These are phyloP conservation scores for Eucalyptus marginata DNA, from an alignment of 345 rosid species.

Conservation along the genomic window DNA sequence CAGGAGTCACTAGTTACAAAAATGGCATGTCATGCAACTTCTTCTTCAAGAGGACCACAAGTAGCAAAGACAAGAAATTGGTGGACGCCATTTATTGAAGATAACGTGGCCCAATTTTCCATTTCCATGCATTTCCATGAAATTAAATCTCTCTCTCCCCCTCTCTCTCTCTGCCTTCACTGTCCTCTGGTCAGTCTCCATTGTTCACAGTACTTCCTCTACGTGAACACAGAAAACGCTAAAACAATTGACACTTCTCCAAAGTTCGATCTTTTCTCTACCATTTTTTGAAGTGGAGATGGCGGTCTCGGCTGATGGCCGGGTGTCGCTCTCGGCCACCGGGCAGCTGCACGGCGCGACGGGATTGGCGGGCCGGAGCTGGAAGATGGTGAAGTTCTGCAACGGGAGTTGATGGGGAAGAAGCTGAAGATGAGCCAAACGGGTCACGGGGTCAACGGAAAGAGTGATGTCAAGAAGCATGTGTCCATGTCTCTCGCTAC, in stretches of 20 bases:
- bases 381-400: slow-evolving; percentile 15
- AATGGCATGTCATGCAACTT: neutral
- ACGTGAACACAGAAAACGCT: neutral
- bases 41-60: neutral
- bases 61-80: slow-evolving; percentile 11
- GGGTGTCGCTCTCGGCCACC: slow-evolving; percentile 43
- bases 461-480: neutral
- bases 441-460: neutral
- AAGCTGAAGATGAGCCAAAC: slow-evolving; percentile 24
- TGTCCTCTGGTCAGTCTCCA: neutral
- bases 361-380: slow-evolving; percentile 17
- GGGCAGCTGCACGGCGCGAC: slow-evolving; percentile 19
- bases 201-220: neutral
- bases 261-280: slow-evolving; percentile 1
- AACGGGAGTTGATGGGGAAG: slow-evolving; percentile 76
- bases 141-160: slow-evolving; percentile 2
- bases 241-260: neutral
- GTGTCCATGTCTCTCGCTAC: slow-evolving; percentile 46
- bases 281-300: slow-evolving; percentile 1
- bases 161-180: neutral
- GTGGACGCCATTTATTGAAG: slow-evolving; percentile 57
- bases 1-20: neutral
- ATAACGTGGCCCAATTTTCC: slow-evolving; percentile 54
- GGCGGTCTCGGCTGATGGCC: slow-evolving; percentile 54
- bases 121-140: slow-evolving; percentile 13